Percentiles rank a stretch among this genome's conserved stretches.
Evolutionary conservation across 257 asterid genomes (phyloP).

Genomic region (Nicotiana tabacum): DNA sequence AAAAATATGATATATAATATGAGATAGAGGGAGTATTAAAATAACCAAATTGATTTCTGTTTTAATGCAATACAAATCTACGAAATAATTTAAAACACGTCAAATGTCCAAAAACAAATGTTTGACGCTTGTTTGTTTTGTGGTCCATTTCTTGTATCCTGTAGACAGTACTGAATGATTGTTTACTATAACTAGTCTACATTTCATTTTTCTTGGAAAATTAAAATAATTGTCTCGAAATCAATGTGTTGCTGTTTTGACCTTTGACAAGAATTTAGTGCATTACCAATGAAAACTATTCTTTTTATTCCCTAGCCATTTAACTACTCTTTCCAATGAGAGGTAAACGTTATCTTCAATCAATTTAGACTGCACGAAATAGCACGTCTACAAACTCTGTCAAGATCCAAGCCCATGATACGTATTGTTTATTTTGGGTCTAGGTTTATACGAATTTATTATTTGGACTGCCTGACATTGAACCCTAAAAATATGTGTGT

Average conservation of each 20-base stretch:
- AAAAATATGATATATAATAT: too few species aligned
- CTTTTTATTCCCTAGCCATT: background rate
- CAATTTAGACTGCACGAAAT: too few species aligned
- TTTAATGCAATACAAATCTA: background rate
- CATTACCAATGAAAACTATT: background rate
- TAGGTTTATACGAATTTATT: too few species aligned
- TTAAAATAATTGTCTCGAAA: background rate
- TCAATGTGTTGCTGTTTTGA: background rate
- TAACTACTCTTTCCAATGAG: background rate
- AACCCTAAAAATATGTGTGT: too few species aligned
- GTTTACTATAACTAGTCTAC: background rate
- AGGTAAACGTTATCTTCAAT: too few species aligned
- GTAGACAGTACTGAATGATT: background rate
- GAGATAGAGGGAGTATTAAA: too few species aligned
- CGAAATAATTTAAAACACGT: background rate
- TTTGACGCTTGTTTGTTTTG: background rate
- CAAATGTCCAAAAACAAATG: background rate
- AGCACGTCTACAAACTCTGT: too few species aligned
- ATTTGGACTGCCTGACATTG: too few species aligned
- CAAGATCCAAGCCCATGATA: too few species aligned
- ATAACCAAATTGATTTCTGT: too few species aligned
- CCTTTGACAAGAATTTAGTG: constrained; percentile 6
- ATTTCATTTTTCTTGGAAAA: background rate
- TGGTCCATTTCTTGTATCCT: background rate
- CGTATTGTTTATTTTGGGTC: too few species aligned